A percentile compares a stretch with the other conserved stretches of the same genome.
phyloP scores from a whole-genome alignment of 2,329 filamentous ascomycete genomes.

The Penicillium thymicola region DNA sequence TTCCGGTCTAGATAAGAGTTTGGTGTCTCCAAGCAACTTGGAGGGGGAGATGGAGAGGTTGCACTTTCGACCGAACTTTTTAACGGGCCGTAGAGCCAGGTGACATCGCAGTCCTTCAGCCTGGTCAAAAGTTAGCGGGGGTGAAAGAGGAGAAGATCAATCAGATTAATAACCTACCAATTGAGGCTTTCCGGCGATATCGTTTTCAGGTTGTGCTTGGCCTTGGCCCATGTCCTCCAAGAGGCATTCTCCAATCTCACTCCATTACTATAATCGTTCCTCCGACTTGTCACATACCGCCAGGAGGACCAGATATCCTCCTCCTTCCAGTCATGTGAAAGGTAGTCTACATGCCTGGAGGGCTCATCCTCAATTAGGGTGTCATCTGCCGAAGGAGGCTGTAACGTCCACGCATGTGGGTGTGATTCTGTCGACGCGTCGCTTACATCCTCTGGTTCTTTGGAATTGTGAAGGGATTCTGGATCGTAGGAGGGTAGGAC shows the following conservation, averaged over 20 bases:
- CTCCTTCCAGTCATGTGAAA: conserved; percentile 89
- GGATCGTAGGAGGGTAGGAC: conserved; percentile 44
- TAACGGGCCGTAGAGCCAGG: conserved; percentile 92
- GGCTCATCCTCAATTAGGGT: conserved; percentile 70
- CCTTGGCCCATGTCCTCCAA: conserved; percentile 95
- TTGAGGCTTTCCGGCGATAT: conserved; percentile 89
- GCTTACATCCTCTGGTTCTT: conserved; percentile 34
- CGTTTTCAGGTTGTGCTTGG: conserved; percentile 80
- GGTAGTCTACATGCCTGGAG: conserved; percentile 88
- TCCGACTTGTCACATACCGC: conserved; percentile 83
- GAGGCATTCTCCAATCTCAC: conserved; percentile 89
- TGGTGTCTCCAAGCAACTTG: conserved; percentile 56
- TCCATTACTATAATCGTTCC: conserved; percentile 74
- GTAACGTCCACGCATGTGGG: conserved; percentile 59
- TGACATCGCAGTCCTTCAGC: conserved; percentile 96
- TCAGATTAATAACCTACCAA: conserved; percentile 61
- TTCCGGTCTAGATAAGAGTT: conserved; percentile 74
- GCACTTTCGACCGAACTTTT: conserved; percentile 61
- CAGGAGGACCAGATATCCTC: conserved; percentile 98
- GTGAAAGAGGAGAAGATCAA: neutral
- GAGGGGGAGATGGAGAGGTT: conserved; percentile 43
- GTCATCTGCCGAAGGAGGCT: conserved; percentile 70
- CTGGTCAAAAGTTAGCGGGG: conserved; percentile 47
- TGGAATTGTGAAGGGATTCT: conserved; percentile 41
- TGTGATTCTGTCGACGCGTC: conserved; percentile 29